Evolutionary conservation across 106 monocot species (phyloP), one percentile per base, ranked within the genome.

Genomic region (Acorus gramineus): DNA sequence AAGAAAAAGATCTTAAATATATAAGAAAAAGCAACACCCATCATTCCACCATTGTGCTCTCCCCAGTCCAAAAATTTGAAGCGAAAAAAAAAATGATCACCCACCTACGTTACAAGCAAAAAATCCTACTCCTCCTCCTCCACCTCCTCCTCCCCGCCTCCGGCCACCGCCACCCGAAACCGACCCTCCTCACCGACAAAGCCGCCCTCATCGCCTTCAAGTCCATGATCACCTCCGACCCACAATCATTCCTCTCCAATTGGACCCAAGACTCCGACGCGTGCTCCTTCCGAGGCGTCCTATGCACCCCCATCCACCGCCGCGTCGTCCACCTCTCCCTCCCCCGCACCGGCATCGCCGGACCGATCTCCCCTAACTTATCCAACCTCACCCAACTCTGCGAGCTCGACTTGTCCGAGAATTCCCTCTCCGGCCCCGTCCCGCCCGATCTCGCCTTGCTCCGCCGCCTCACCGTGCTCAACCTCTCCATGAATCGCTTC

Each of bases 371-470:
- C 3, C 71, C 68, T 3, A 46, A 5, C 44, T 63, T 84, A 3
- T 55, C 79, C 54, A 84, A 77, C 60, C 73, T 80, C 58, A 73
- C 79, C 7, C 57, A 43, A 4, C 80, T 84, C 11, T 1, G 2
- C 2, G 1, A 14, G 9, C 72, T 84, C 0, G 77, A 84, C 55
- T 48, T 84, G 62, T 74, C 69, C 3, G 73, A 59, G 7, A 84
- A 84, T 63, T 10, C 7, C 2, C 73, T 84, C 3, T 14, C 59
- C 0, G 80, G 84, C 1, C 53, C n/a, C 50, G 70, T 84, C 43
- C 76, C 79, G 3, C 48, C 42, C 3, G 84, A 79, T 42, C 12
- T 79, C 44, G 60, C 71, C 61, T 58, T 73, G 11, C 44, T 80
- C 49, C 46, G 52, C 1, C 3, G 10, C 46, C 74, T 85, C 49